A percentile compares a stretch with the other conserved stretches of the same genome.
These are phyloP conservation scores for Ustilago nuda DNA, from an alignment of 1,284 basidiomycete genomes.

Conservation along the genomic window DNA sequence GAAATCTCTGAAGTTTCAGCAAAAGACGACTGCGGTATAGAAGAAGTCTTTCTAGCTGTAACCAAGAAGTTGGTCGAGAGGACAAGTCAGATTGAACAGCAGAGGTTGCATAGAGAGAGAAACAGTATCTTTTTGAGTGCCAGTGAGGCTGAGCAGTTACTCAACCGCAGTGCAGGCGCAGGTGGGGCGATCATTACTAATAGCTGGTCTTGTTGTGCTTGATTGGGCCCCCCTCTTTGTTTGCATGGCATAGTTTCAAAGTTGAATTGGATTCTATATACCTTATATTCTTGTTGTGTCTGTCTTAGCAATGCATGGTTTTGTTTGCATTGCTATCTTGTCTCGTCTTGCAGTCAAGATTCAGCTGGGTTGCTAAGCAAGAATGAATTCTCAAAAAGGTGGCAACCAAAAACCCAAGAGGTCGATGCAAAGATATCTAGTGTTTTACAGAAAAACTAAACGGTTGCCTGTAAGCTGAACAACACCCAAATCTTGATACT, in stretches of 20 bases:
- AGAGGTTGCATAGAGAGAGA: constrained; percentile 25
- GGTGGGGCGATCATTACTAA: constrained; percentile 11
- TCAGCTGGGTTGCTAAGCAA: too few species aligned
- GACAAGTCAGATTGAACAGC: constrained; percentile 43
- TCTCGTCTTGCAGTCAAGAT: too few species aligned
- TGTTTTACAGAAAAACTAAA: constrained; percentile 33
- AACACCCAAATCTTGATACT: constrained; percentile 48
- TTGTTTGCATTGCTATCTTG: not conserved
- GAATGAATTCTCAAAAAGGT: too few species aligned
- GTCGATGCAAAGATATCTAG: too few species aligned
- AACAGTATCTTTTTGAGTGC: constrained; percentile 40
- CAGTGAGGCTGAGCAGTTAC: constrained; percentile 6
- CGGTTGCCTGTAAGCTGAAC: constrained; percentile 24
- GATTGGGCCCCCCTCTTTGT: not conserved
- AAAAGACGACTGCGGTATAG: constrained; percentile 52
- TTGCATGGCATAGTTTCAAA: not conserved
- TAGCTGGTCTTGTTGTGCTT: constrained; percentile 47
- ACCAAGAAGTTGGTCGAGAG: constrained; percentile 57
- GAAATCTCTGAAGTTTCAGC: constrained; percentile 58
- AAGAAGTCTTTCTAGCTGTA: constrained; percentile 55
- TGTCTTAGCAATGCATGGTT: not conserved
- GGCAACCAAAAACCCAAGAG: too few species aligned
- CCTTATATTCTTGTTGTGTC: not conserved
- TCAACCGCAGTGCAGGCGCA: not conserved
- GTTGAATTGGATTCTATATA: not conserved